These are phyloP conservation scores for Hortaea werneckii DNA, from an alignment of 2,329 filamentous ascomycete species.

Conservation along the genomic window DNA sequence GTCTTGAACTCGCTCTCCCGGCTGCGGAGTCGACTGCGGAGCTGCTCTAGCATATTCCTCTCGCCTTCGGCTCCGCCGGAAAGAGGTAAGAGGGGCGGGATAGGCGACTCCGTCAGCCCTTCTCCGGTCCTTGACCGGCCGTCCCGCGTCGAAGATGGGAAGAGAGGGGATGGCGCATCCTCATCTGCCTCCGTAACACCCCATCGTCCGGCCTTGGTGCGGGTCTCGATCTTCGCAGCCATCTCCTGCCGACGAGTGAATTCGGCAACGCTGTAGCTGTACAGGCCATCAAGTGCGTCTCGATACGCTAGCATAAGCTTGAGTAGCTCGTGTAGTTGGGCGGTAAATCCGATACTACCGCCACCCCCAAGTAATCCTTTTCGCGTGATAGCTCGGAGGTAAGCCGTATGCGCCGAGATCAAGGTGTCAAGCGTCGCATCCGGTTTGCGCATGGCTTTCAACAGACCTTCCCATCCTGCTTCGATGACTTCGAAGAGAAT, in stretches of 20 bases:
- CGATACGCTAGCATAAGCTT: conserved; percentile 91
- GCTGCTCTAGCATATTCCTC: conserved; percentile 60
- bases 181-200: conserved; percentile 48
- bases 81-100: conserved; percentile 29
- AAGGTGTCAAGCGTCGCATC: conserved; percentile 90
- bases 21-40: conserved; percentile 62
- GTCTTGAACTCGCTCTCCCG: conserved; percentile 67
- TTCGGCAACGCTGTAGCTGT: conserved; percentile 88
- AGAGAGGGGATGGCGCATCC: conserved; percentile 22
- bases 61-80: conserved; percentile 31
- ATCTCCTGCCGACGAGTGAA: conserved; percentile 86
- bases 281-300: conserved; percentile 85
- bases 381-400: conserved; percentile 87
- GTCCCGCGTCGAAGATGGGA: conserved; percentile 8
- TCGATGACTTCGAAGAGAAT: conserved; percentile 98
- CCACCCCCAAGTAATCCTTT: conserved; percentile 79
- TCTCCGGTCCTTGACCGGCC: conserved; percentile 4
- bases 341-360: conserved; percentile 59
- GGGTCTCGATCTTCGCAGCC: conserved; percentile 59
- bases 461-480: conserved; percentile 83
- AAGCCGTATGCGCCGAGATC: conserved; percentile 81
- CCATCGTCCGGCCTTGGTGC: conserved; percentile 55
- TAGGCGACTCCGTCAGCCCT: conserved; percentile 29
- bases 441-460: conserved; percentile 63
- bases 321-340: conserved; percentile 83